phyloP scores from a whole-genome alignment of 2,329 filamentous ascomycete species.

The Ophiocordyceps robertsii region DNA sequence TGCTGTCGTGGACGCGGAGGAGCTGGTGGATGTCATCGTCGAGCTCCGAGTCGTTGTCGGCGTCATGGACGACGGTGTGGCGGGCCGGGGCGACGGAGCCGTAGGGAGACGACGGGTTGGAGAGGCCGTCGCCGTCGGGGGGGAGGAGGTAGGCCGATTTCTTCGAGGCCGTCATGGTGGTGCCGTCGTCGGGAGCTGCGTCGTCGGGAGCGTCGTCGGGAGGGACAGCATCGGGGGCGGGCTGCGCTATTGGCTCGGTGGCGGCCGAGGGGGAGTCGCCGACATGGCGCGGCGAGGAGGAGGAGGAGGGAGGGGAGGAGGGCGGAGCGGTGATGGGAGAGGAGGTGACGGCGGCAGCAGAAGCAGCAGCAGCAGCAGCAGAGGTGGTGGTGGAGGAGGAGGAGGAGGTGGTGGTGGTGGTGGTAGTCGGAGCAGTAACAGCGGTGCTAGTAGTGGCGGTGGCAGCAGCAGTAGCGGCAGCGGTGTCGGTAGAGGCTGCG shows the following conservation, averaged over 20 bases:
- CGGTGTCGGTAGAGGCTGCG: neutral
- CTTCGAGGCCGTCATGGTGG: slow-evolving; percentile 19
- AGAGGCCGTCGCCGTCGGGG: slow-evolving; percentile 9
- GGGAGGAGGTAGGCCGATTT: slow-evolving; percentile 22
- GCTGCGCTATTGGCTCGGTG: slow-evolving; percentile 14
- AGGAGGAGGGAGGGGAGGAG: neutral
- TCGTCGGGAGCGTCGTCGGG: slow-evolving; percentile 6
- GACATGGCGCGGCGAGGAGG: slow-evolving; percentile 8
- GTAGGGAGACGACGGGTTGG: slow-evolving; percentile 19
- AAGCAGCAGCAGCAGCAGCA: neutral
- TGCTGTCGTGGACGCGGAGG: slow-evolving; percentile 19
- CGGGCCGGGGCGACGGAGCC: slow-evolving; percentile 20
- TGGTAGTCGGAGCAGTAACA: neutral
- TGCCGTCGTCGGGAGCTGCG: slow-evolving; percentile 1
- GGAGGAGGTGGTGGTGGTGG: neutral
- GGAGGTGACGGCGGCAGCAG: slow-evolving; percentile 5
- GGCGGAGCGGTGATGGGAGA: neutral
- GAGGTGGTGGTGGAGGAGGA: neutral
- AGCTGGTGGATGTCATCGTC: slow-evolving; percentile 17
- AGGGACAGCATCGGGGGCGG: slow-evolving; percentile 5
- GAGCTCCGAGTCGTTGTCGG: slow-evolving; percentile 17
- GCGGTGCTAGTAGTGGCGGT: neutral
- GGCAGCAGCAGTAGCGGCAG: neutral
- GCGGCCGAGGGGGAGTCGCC: slow-evolving; percentile 3
- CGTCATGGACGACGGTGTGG: slow-evolving; percentile 21